These are phyloP conservation scores for Scytalidium lignicola DNA, from an alignment of 2,329 filamentous ascomycete genomes.

Conservation along the genomic window DNA sequence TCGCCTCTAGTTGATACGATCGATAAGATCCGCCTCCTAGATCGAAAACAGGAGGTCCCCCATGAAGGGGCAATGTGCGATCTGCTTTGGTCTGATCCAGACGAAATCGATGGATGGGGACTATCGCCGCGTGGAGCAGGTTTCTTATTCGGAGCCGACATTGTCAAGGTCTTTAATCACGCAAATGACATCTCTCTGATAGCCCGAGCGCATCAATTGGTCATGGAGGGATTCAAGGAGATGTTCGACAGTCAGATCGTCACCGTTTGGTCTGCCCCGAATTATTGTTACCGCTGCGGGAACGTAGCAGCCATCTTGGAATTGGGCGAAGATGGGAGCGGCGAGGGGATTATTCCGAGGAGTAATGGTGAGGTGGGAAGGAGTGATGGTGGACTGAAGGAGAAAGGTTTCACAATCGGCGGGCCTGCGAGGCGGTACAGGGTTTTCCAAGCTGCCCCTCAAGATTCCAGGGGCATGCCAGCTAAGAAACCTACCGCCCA, in stretches of 20 bases:
- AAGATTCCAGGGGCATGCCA: constrained; percentile 95
- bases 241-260: constrained; percentile 97
- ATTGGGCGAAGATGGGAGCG: constrained; percentile 79
- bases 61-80: constrained; percentile 99
- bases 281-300: constrained; percentile 89
- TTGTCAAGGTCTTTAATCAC: constrained; percentile 94
- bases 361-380: constrained; percentile 43
- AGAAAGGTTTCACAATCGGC: constrained; percentile 45
- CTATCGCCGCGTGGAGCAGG: constrained; percentile 89
- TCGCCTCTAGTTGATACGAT: constrained; percentile 88
- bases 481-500: constrained; percentile 97
- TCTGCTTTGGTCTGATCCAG: constrained; percentile 93
- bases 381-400: constrained; percentile 48
- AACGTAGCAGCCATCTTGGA: constrained; percentile 95
- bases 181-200: constrained; percentile 88
- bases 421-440: constrained; percentile 87
- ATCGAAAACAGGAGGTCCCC: constrained; percentile 96
- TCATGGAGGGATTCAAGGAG: constrained; percentile 99
- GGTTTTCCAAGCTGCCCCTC: constrained; percentile 93
- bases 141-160: constrained; percentile 92
- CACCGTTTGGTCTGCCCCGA: constrained; percentile 97
- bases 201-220: constrained; percentile 89
- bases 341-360: constrained; percentile 43
- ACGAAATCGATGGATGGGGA: constrained; percentile 97
- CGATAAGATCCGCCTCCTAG: constrained; percentile 90